Evolutionary conservation across 495 filamentous ascomycete species (phyloP), one percentile per base, ranked within the genome.

Genomic region (Xylaria curta): DNA sequence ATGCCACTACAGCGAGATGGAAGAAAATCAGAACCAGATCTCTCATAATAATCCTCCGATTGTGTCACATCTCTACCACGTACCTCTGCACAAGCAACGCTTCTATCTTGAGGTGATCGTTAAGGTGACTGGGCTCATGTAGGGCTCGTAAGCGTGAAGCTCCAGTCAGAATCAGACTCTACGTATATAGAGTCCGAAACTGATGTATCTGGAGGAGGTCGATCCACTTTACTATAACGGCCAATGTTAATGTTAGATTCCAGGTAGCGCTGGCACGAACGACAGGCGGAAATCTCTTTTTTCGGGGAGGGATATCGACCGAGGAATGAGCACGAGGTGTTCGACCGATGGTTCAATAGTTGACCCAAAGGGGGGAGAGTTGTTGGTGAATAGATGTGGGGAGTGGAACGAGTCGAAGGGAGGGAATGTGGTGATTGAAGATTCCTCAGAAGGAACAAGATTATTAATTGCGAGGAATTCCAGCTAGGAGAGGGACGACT

Each of bases 261-360:
- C 75, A 72, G 54, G 75, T 79, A 73, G 72, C 64, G 77, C 71
- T 74, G 75, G 75, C 75, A 77, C 75, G 73, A 73, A 71, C 73
- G 74, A 76, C 74, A 65, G 63, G 64, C 71, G 75, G 80, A 76
- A 76, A 78, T 81, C 76, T 83, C 79, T 81, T 82, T 81, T 82
- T 78, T 81, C 79, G 72, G 77, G 76, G 72, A 74, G 67, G 77
- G 77, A 77, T 74, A 76, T 82, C 83, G 83, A 82, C 71, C 56
- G 69, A 84, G 82, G 83, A 80, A 81, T 80, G 74, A 79, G 80
- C 73, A 80, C 76, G 78, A 76, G 79, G 79, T 82, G 85, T 82
- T 82, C 83, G 82, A 79, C 82, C 80, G 81, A 85, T 65, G 61
- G 53, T 51, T 60, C n/a, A 19, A 24, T 62, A 26, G 42, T 26